These are phyloP conservation scores for Vitis riparia DNA, from an alignment of 164 flowering plant species.

Conservation along the genomic window DNA sequence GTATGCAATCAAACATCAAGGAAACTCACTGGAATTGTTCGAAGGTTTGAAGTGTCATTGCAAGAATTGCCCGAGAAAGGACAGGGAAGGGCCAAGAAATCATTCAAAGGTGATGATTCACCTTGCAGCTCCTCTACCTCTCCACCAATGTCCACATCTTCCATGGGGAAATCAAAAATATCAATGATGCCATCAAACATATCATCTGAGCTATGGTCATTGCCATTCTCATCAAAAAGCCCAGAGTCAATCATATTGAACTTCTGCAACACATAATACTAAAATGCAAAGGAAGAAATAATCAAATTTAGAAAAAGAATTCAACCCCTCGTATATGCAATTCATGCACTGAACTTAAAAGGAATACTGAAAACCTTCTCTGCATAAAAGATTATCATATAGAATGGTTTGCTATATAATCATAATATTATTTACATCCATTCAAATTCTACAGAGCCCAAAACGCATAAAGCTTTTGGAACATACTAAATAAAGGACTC, in stretches of 20 bases:
- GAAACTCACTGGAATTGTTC: constrained; percentile 22
- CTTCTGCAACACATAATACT: constrained; percentile 8
- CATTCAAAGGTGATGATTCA: constrained; percentile 26
- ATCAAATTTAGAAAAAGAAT: background rate
- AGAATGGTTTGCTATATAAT: no score
- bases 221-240: constrained; percentile 11
- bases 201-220: constrained; percentile 8
- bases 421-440: no score
- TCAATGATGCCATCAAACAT: constrained; percentile 19
- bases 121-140: constrained; percentile 18
- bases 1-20: background rate
- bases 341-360: no score
- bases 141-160: constrained; percentile 22
- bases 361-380: no score
- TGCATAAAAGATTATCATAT: no score
- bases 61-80: background rate
- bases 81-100: constrained; percentile 12
- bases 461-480: no score
- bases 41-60: background rate
- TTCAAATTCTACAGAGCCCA: no score
- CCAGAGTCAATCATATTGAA: constrained; percentile 20
- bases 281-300: background rate
- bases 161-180: constrained; percentile 34
- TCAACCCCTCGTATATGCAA: no score
- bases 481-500: background rate